A percentile compares a stretch with the other conserved stretches of the same genome.
Evolutionary conservation across 495 filamentous ascomycete genomes (phyloP).

Genomic region (Trichocladium antarcticum): DNA sequence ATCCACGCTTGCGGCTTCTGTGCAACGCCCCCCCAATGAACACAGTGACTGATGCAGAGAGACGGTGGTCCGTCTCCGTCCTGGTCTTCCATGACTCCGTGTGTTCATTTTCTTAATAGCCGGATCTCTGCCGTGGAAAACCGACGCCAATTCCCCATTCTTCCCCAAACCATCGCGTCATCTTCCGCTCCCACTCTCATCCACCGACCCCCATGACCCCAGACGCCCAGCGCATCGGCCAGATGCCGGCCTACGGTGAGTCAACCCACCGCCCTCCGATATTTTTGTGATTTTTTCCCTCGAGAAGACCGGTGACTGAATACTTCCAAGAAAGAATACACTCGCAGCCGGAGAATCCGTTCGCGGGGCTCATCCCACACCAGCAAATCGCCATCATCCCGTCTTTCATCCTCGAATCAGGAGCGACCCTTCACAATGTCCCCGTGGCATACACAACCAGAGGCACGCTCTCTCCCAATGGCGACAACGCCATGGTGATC

Average conservation of each 20-base stretch:
- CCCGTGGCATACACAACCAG: conserved; percentile 86
- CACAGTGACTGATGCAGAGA: not conserved
- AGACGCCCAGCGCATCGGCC: conserved; percentile 8
- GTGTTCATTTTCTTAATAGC: not conserved
- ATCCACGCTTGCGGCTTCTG: conserved; percentile 24
- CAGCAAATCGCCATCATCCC: conserved; percentile 80
- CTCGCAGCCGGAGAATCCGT: conserved; percentile 83
- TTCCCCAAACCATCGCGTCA: not conserved
- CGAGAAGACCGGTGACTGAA: conserved; percentile 38
- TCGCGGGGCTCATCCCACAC: conserved; percentile 70
- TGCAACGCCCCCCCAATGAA: conserved; percentile 2
- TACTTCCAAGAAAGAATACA: conserved; percentile 48
- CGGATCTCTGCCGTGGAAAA: not conserved
- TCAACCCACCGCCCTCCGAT: conserved; percentile 1
- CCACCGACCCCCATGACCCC: conserved; percentile 8
- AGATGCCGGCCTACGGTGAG: conserved; percentile 33
- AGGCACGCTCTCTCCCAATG: conserved; percentile 59
- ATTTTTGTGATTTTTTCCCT: not conserved
- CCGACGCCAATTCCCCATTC: not conserved
- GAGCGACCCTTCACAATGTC: conserved; percentile 74
- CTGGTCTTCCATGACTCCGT: not conserved
- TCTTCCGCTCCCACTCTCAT: not conserved
- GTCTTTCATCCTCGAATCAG: conserved; percentile 86
- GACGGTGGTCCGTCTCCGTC: not conserved
- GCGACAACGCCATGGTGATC: conserved; percentile 91